Percentiles rank a stretch among this genome's conserved stretches.
Conservation (phyloP, 78 protist species). For the Dictyostelium purpureum region DNA sequence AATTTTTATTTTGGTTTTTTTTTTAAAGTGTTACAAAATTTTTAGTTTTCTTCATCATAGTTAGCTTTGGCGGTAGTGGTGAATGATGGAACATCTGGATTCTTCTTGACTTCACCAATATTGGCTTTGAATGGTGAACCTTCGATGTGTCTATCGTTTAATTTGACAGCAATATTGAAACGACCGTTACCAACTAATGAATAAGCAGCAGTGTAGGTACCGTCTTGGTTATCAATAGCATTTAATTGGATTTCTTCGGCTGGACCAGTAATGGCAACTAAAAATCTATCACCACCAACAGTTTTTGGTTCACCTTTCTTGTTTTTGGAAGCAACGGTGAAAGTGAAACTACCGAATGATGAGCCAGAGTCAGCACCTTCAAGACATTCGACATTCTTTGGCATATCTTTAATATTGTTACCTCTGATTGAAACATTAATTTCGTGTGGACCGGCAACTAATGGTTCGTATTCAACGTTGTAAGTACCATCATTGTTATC, state of each 20-base stretch:
- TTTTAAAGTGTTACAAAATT: background rate
- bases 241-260: constrained; percentile 52
- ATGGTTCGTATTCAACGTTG: constrained; percentile 68
- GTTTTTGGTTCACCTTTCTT: constrained; percentile 80
- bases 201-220: constrained; percentile 83
- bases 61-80: constrained; percentile 32
- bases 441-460: constrained; percentile 37
- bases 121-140: constrained; percentile 81
- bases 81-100: constrained; percentile 36
- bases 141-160: constrained; percentile 81
- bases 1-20: background rate
- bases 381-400: constrained; percentile 56
- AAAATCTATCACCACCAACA: constrained; percentile 78
- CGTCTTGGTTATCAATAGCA: constrained; percentile 75
- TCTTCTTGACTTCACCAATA: constrained; percentile 72
- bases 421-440: constrained; percentile 66
- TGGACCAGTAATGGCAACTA: constrained; percentile 71
- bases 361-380: constrained; percentile 80
- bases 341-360: constrained; percentile 78
- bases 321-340: constrained; percentile 80
- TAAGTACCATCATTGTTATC: constrained; percentile 88
- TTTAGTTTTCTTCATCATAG: background rate
- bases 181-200: constrained; percentile 67
- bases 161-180: constrained; percentile 62
- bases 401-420: constrained; percentile 66